Percentiles rank a stretch among this genome's conserved stretches.
Evolutionary conservation across 768 basidiomycete genomes (phyloP).

Genomic region (Boletus reticuloceps): DNA sequence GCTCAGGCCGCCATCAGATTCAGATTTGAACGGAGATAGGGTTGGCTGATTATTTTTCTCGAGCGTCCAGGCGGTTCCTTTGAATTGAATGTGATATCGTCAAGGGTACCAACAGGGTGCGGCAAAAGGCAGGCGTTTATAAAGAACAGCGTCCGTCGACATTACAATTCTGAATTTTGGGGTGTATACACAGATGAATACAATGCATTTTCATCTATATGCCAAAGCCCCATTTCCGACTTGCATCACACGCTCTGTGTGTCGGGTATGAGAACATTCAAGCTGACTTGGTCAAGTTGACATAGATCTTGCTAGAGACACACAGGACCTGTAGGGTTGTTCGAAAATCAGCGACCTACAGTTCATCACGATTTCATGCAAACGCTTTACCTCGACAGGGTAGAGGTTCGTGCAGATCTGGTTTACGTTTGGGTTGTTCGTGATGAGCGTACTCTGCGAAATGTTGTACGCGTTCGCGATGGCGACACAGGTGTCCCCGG

Average conservation of each 20-base stretch:
- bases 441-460: conserved; percentile 42
- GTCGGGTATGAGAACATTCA: neutral
- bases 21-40: too few species aligned
- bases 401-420: conserved; percentile 52
- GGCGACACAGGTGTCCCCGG: conserved; percentile 49
- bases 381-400: conserved; percentile 48
- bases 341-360: neutral
- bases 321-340: conserved; percentile 23
- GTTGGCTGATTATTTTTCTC: too few species aligned
- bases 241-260: neutral
- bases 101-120: too few species aligned
- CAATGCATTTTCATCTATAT: neutral
- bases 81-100: too few species aligned
- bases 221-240: neutral
- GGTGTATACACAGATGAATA: neutral
- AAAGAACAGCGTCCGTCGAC: neutral
- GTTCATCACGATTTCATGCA: neutral
- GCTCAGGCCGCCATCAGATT: too few species aligned
- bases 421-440: conserved; percentile 68
- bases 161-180: neutral
- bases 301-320: conserved; percentile 23
- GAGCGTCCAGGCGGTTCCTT: too few species aligned
- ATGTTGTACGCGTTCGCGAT: conserved; percentile 45
- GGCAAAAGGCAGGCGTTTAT: neutral
- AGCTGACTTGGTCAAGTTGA: conserved; percentile 13